phyloP scores from a whole-genome alignment of 176 grass and related monocot species.

The Avena sativa region DNA sequence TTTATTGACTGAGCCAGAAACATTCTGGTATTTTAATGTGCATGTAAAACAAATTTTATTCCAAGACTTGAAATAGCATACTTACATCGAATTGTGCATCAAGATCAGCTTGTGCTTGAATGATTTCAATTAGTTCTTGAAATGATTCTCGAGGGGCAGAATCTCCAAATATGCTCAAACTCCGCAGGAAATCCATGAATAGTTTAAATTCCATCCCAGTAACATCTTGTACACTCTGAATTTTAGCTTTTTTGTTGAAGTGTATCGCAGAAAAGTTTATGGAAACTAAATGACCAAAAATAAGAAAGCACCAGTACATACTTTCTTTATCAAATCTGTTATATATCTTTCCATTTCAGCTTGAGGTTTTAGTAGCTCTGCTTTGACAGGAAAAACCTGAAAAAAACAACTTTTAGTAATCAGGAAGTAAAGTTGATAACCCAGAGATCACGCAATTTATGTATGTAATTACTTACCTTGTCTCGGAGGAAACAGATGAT shows the following conservation, averaged over 20 bases:
- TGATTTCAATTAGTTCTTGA: constrained; percentile 97
- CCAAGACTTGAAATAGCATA: constrained; percentile 21
- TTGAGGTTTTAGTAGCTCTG: constrained; percentile 88
- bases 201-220: constrained; percentile 94
- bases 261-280: constrained; percentile 17
- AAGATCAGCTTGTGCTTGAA: constrained; percentile 96
- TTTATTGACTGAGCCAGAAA: background rate
- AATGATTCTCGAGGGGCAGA: constrained; percentile 80
- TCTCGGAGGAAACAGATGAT: constrained; percentile 96
- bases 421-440: constrained; percentile 7
- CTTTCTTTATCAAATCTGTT: constrained; percentile 98
- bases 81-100: constrained; percentile 95
- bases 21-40: constrained; percentile 18
- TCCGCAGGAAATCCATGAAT: constrained; percentile 94
- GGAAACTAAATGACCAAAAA: constrained; percentile 30
- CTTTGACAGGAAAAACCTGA: constrained; percentile 96
- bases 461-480: constrained; percentile 68
- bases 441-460: constrained; percentile 6
- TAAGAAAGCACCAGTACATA: constrained; percentile 35
- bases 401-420: constrained; percentile 33
- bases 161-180: constrained; percentile 94
- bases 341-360: constrained; percentile 98
- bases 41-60: constrained; percentile 31
- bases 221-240: constrained; percentile 97
- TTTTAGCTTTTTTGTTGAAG: constrained; percentile 32